Base-by-base conservation (phyloP, 1,139 yeast species). In the Kazachstania sp. region DNA sequence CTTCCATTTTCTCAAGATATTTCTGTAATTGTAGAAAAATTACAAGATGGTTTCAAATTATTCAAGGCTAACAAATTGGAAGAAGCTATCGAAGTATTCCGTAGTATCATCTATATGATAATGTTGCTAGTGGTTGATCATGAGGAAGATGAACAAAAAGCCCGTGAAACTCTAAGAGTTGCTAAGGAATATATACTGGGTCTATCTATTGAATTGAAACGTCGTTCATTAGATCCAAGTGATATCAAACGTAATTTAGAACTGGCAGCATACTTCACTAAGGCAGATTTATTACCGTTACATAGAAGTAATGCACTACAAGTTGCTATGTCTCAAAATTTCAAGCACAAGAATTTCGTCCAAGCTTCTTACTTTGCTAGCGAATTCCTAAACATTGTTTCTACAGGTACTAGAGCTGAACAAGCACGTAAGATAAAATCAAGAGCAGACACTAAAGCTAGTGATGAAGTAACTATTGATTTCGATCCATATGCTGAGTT, bases 101-200 rank as follows among this genome's bases (percentile, higher is more conserved):
- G 95, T 61, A 75, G 77, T 31, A 82, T 88, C 52, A 78, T 94
- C 51, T 86, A 90, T 67, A 78, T 86, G 18, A 74, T 86, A 47
- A 73, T 87, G 1, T 77, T 92, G 3, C 64, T 85, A 39, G 80
- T 86, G 12, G 96, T 88, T 34, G 74, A 78, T 32, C 74, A 76
- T 48, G 81, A 81, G 52, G 88, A 81, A 20, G 90, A 87, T 54
- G 95, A 85, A 57, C 73, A 75, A 38, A 84, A 81, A 65, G 86
- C 95, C 58, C 73, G 73, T 55, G 88, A 83, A 54, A 73, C 88
- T 2, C 71, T 94, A 57, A 72, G 73, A 28, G 73, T 85, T 53
- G 86, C 96, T 67, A 84, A 85, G 56, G 96, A 92, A 64, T 94
- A 94, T 65, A 87, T 94, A 59, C 68, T 92, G 48, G 98, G 97